phyloP scores from a whole-genome alignment of 176 grass and related monocot genomes.

The Elaeis guineensis region DNA sequence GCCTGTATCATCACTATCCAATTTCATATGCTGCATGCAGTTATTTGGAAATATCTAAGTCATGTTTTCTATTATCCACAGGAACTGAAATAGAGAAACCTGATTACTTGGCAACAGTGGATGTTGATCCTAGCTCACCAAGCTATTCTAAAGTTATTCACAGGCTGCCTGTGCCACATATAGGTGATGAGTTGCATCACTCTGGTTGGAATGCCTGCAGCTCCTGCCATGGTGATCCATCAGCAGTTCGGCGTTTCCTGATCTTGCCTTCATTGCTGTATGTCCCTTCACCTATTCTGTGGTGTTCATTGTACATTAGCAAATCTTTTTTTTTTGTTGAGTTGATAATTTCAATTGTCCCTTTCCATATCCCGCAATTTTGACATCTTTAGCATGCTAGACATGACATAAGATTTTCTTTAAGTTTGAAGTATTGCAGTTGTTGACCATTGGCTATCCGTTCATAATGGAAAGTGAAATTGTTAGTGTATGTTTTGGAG shows the following conservation, averaged over 20 bases:
- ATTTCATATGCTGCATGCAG: too few species aligned
- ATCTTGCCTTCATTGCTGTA: conserved; percentile 78
- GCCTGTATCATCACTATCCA: too few species aligned
- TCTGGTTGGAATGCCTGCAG: conserved; percentile 96
- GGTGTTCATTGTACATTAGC: neutral
- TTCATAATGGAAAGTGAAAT: too few species aligned
- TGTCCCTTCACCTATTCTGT: conserved; percentile 6
- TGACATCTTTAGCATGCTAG: too few species aligned
- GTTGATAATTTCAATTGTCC: neutral
- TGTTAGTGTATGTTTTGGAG: too few species aligned
- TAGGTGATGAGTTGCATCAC: conserved; percentile 88
- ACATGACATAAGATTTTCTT: too few species aligned
- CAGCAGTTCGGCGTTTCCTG: conserved; percentile 52
- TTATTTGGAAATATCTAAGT: neutral
- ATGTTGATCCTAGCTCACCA: conserved; percentile 59
- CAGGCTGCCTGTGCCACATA: conserved; percentile 52
- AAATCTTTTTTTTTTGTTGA: neutral
- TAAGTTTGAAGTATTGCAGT: too few species aligned
- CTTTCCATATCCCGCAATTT: conserved; percentile 1
- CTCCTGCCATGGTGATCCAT: conserved; percentile 74
- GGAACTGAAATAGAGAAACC: conserved; percentile 90
- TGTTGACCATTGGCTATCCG: too few species aligned
- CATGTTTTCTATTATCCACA: conserved; percentile 9
- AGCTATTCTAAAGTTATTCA: conserved; percentile 91
- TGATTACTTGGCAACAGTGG: conserved; percentile 73